Conservation (phyloP, 2,329 filamentous ascomycete genomes). For the Knoxdaviesia capensis region DNA sequence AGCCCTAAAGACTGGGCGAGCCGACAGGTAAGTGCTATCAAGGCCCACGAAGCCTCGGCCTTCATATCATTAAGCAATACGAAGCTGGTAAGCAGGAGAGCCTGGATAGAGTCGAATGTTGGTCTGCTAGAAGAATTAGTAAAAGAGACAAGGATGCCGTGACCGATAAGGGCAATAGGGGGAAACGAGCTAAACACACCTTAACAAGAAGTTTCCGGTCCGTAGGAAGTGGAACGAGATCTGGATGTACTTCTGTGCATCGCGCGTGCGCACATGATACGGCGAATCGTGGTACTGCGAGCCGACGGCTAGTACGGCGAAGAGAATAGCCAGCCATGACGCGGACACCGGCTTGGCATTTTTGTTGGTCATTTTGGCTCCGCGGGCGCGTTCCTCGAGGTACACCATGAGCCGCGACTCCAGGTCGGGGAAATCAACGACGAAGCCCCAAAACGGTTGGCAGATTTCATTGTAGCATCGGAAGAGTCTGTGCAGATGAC, state of each 20-base stretch:
- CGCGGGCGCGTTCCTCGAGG: slow-evolving; percentile 40
- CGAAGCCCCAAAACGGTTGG: slow-evolving; percentile 48
- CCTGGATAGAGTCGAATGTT: slow-evolving; percentile 45
- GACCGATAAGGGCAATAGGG: no score
- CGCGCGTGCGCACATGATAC: slow-evolving; percentile 37
- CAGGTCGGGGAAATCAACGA: slow-evolving; percentile 44
- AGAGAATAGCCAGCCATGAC: slow-evolving; percentile 46
- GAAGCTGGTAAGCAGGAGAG: slow-evolving; percentile 40
- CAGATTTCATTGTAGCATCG: slow-evolving; percentile 47
- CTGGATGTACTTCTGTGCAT: slow-evolving; percentile 40
- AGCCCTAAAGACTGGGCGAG: slow-evolving; percentile 45
- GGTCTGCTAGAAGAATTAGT: slow-evolving; percentile 18
- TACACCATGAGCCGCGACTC: slow-evolving; percentile 45
- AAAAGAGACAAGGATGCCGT: not conserved
- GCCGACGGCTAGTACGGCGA: slow-evolving; percentile 42
- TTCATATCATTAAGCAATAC: slow-evolving; percentile 51
- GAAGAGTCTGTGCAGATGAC: slow-evolving; percentile 27
- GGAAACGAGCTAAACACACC: slow-evolving; percentile 15
- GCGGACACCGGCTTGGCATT: slow-evolving; percentile 33
- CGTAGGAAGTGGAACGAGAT: slow-evolving; percentile 46
- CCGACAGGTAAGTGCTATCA: slow-evolving; percentile 42
- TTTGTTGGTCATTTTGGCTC: slow-evolving; percentile 23
- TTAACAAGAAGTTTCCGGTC: slow-evolving; percentile 40
- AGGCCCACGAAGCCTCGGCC: slow-evolving; percentile 45
- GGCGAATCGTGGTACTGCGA: slow-evolving; percentile 47